Evolutionary conservation across 768 basidiomycete species (phyloP), one percentile per base, ranked within the genome.

Genomic region (Myochromella boudieri): DNA sequence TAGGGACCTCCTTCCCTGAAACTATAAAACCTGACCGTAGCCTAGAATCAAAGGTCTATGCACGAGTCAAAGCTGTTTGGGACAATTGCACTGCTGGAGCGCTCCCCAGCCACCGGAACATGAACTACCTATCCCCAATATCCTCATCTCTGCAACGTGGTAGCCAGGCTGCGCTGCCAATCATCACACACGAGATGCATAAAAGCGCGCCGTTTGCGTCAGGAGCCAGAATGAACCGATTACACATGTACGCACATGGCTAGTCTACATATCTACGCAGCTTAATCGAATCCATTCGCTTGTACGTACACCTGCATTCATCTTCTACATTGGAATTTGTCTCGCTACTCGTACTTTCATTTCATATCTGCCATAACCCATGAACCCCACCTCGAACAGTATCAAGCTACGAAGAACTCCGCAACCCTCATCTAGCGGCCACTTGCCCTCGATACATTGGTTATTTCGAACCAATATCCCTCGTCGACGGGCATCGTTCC

Each of bases 381-480:
- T 62, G 61, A 54, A 57, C 52, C 48, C 52, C 32, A 49, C 24
- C 29, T 45, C 39, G 28, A 57, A 41, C 38, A 54, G 48, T 34
- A 49, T 62, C 25, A 63, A 58, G 37, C 52, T 66, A 46, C 63
- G 66, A 54, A 64, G 58, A 52, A 18, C 49, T 18, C 55, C 49
- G 26, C 46, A 60, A 48, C 44, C 57, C 38, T 17, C 62, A 39
- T 37, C 59, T 37, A 54, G 55, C 44, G 53, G 51, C 44, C 52
- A 60, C 59, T 41, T 60, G 17, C 60, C 61, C 47, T 73, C 82
- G 47, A 64, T 86, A 40, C 85, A 87, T 51, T 88, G 86, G 86
- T 71, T 88, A 45, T 87, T 87, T 63, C 76, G 84, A 55, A 83
- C 78, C 54, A 87, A 86, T 62, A 80, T 88, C 39, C 84, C 85